Percentiles rank a stretch among this genome's conserved stretches.
Evolutionary conservation across 2,329 filamentous ascomycete species (phyloP).

Genomic region (Plectosphaerella sp.): DNA sequence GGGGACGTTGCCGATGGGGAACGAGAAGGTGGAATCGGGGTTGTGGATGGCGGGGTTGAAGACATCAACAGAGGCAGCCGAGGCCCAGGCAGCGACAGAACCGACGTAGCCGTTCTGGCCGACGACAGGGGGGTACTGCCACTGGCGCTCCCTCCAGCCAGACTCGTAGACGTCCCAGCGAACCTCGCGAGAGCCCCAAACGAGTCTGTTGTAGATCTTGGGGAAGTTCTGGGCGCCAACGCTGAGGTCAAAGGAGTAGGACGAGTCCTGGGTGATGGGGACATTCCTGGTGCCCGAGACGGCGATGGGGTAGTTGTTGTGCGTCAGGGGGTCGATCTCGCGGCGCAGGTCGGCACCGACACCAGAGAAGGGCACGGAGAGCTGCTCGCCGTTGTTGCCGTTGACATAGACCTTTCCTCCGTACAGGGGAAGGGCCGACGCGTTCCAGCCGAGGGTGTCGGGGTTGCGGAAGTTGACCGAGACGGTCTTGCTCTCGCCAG

Average conservation of each 20-base stretch:
- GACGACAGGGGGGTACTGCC: slow-evolving; percentile 34
- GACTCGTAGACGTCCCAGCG: slow-evolving; percentile 26
- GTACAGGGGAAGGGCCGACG: slow-evolving; percentile 24
- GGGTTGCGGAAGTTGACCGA: slow-evolving; percentile 23
- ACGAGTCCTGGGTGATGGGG: slow-evolving; percentile 4
- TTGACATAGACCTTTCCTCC: slow-evolving; percentile 27
- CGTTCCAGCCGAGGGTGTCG: slow-evolving; percentile 16
- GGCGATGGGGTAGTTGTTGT: slow-evolving; percentile 10
- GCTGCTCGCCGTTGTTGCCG: slow-evolving; percentile 23
- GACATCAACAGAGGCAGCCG: slow-evolving; percentile 7
- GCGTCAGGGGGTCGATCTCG: slow-evolving; percentile 14
- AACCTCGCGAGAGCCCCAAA: slow-evolving; percentile 17
- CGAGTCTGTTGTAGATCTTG: slow-evolving; percentile 12
- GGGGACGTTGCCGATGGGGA: slow-evolving; percentile 15
- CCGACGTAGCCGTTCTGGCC: slow-evolving; percentile 36
- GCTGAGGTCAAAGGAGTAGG: slow-evolving; percentile 11
- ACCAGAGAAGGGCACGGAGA: slow-evolving; percentile 27
- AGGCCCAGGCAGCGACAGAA: slow-evolving; percentile 24
- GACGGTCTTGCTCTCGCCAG: slow-evolving; percentile 18
- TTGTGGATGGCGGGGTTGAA: slow-evolving; percentile 16
- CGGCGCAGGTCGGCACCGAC: slow-evolving; percentile 17
- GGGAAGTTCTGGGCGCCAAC: slow-evolving; percentile 14
- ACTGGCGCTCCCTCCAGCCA: slow-evolving; percentile 32
- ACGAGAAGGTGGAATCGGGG: slow-evolving; percentile 18
- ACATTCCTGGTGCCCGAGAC: slow-evolving; percentile 5